A percentile compares a stretch with the other conserved stretches of the same genome.
Evolutionary conservation across 1,284 basidiomycete species (phyloP).

Genomic region (Ustilago curta): DNA sequence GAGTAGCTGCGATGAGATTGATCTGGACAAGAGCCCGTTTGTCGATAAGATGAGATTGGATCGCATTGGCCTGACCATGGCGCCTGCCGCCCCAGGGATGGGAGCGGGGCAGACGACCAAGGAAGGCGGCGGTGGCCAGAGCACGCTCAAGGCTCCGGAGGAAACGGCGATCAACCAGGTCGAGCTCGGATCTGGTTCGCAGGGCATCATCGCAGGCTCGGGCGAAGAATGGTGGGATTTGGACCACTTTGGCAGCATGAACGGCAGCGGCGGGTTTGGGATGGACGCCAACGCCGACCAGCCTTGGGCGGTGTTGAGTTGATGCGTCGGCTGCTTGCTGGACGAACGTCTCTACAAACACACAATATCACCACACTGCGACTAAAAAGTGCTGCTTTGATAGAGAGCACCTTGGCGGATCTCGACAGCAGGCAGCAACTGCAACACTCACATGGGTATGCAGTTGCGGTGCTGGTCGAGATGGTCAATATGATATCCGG

Average conservation of each 20-base stretch:
- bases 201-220: slow-evolving; percentile 41
- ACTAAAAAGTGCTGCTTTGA: slow-evolving; percentile 8
- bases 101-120: slow-evolving; percentile 19
- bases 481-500: slow-evolving; percentile 30
- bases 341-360: not conserved
- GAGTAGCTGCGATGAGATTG: slow-evolving; percentile 56
- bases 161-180: slow-evolving; percentile 47
- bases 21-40: slow-evolving; percentile 53
- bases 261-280: slow-evolving; percentile 36
- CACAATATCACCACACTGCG: slow-evolving; percentile 11
- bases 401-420: slow-evolving; percentile 4
- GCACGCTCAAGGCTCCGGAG: slow-evolving; percentile 30
- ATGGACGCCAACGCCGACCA: slow-evolving; percentile 46
- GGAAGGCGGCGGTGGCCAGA: slow-evolving; percentile 21
- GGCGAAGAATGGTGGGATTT: slow-evolving; percentile 55
- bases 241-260: slow-evolving; percentile 51
- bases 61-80: slow-evolving; percentile 46
- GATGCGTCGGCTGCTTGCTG: slow-evolving; percentile 4
- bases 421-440: slow-evolving; percentile 4
- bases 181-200: slow-evolving; percentile 51
- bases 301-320: slow-evolving; percentile 53
- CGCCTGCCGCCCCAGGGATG: slow-evolving; percentile 24
- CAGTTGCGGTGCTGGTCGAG: not conserved
- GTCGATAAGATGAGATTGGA: slow-evolving; percentile 47
- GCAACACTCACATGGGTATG: no score